Base-by-base conservation (phyloP, 768 basidiomycete genomes). In the Leucosporidium creatinivorum region DNA sequence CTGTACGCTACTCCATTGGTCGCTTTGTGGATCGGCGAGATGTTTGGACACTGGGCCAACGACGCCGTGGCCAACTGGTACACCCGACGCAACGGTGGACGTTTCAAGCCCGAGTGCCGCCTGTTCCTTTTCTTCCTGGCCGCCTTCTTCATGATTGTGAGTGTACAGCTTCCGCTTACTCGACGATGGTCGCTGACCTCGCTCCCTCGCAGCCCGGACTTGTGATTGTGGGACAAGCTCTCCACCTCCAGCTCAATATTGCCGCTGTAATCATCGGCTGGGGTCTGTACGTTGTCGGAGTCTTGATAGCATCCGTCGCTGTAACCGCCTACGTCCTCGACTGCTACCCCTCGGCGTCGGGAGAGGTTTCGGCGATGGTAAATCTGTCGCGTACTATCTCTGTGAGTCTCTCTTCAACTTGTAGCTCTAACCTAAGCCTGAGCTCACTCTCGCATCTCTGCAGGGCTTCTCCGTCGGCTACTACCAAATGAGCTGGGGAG, bases 1-100 rank as follows among this genome's bases (percentile, higher is more conserved):
- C 33, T 73, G 56, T 73, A 73, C 68, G 64, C 69, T 62, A 73
- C 71, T 17, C 71, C 71, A 3, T 62, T 73, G 25, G 62, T 73
- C 51, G 68, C 58, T 3, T 60, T 73, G 36, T 30, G 52, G 23
- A 57, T 69, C 36, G 71, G 71, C n/a, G 71, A 73, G 62, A 9
- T 66, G 12, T 48, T 67, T 51, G 71, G 71, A 21, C 71, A 73
- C 67, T 65, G 15, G n/a, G 55, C 59, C 13, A 73, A 73, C 68
- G 71, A 73, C 63, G 8, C 2, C 23, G 48, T 62, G 56, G 67
- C 71, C 0, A 28, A 44, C 1, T 54, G 62, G 36, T 69, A 73
- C 66, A 47, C 67, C 49, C 51, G 56, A 4, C 25, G 52, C 52
- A 57, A 30, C 31, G 39, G 36, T 18, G 65, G 65, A 50, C 17